These are phyloP conservation scores for Mycena amicta DNA, from an alignment of 768 basidiomycete species.

Conservation along the genomic window DNA sequence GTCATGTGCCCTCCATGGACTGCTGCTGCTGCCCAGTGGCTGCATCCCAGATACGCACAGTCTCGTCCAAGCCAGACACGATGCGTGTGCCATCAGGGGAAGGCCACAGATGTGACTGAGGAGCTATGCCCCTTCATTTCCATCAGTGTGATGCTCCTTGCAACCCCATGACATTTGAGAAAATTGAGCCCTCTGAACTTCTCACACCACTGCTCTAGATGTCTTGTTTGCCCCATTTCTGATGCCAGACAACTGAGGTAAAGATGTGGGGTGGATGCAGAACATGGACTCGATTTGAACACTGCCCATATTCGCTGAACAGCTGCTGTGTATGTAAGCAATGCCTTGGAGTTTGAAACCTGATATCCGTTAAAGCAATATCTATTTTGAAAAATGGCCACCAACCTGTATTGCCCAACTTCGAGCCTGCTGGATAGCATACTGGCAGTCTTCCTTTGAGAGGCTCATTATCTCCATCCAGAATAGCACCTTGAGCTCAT, in stretches of 20 bases:
- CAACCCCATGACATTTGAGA: not conserved
- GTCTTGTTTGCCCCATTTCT: not conserved
- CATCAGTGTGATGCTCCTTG: constrained; percentile 3
- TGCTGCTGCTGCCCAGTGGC: not conserved
- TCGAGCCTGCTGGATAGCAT: constrained; percentile 1
- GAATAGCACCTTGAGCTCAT: not conserved
- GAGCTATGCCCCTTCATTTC: constrained; percentile 13
- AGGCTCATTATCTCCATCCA: constrained; percentile 7
- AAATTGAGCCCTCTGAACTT: not conserved
- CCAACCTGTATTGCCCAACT: no score
- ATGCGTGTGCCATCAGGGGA: not conserved
- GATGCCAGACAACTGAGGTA: not conserved
- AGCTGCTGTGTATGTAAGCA: no score
- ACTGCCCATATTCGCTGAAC: no score
- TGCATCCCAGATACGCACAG: constrained; percentile 4
- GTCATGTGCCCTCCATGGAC: no score
- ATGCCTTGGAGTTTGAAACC: no score
- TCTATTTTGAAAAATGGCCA: no score
- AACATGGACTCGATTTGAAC: no score
- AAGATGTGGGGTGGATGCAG: not conserved
- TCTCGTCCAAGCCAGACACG: no score
- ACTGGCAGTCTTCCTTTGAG: constrained; percentile 3
- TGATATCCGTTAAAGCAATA: no score
- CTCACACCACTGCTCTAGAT: not conserved
- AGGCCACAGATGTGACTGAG: not conserved